Evolutionary conservation across 2,329 filamentous ascomycete species (phyloP).

Genomic region (Aspergillus spinulosporus): DNA sequence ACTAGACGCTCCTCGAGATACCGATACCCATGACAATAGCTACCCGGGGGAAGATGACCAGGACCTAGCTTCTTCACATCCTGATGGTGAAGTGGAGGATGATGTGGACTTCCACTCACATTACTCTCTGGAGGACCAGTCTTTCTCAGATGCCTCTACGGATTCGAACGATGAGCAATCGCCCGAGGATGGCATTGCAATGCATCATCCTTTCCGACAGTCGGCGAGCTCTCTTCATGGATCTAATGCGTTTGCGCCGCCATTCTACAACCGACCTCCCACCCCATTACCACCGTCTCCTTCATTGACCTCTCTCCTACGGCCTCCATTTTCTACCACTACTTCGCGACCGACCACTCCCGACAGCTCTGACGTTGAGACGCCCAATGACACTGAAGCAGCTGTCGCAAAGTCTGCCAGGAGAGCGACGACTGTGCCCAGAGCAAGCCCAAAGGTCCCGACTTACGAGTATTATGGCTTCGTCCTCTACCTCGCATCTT

Average conservation of each 20-base stretch:
- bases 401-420: slow-evolving; percentile 62
- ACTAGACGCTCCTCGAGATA: slow-evolving; percentile 16
- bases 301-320: slow-evolving; percentile 85
- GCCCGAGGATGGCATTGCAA: slow-evolving; percentile 31
- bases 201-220: slow-evolving; percentile 42
- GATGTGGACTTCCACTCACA: slow-evolving; percentile 50
- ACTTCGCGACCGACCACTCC: slow-evolving; percentile 91
- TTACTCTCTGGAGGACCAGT: slow-evolving; percentile 44
- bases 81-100: slow-evolving; percentile 32
- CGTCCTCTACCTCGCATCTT: slow-evolving; percentile 88
- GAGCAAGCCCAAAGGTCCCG: slow-evolving; percentile 89
- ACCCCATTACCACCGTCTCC: slow-evolving; percentile 91
- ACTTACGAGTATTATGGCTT: slow-evolving; percentile 99
- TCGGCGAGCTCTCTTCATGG: slow-evolving; percentile 45
- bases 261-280: slow-evolving; percentile 96
- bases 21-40: slow-evolving; percentile 14
- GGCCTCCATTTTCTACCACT: slow-evolving; percentile 63
- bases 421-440: slow-evolving; percentile 67
- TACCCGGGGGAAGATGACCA: slow-evolving; percentile 32
- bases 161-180: slow-evolving; percentile 35
- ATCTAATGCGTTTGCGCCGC: slow-evolving; percentile 64
- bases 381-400: slow-evolving; percentile 59
- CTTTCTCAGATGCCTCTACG: slow-evolving; percentile 36
- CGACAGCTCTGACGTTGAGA: slow-evolving; percentile 85
- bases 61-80: slow-evolving; percentile 30